Evolutionary conservation across 1,284 basidiomycete species (phyloP).

Genomic region (Stereum hirsutum): DNA sequence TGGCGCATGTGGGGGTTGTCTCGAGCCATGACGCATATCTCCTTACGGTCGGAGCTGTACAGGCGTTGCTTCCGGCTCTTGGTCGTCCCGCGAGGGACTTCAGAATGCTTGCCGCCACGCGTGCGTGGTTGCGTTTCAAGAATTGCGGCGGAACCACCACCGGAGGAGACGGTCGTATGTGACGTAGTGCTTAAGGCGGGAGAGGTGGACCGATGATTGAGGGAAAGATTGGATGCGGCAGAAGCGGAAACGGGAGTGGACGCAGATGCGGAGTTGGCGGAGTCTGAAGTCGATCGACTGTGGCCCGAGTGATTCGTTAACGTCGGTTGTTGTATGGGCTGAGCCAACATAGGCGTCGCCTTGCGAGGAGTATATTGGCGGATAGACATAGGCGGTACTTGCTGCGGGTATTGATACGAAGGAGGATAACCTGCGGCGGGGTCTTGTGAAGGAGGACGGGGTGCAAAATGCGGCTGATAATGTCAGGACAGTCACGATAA

Average conservation of each 20-base stretch:
- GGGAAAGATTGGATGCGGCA: constrained; percentile 14
- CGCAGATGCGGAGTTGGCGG: no score
- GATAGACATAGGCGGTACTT: constrained; percentile 19
- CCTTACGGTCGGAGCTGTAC: constrained; percentile 63
- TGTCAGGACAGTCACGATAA: constrained; percentile 11
- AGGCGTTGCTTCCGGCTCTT: constrained; percentile 67
- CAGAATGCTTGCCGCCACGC: constrained; percentile 6
- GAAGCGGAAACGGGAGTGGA: no score
- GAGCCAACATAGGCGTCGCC: background rate
- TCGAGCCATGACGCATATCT: constrained; percentile 65
- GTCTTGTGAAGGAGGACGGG: constrained; percentile 34
- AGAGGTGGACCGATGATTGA: constrained; percentile 44
- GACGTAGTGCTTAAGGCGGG: constrained; percentile 52
- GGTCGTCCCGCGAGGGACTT: constrained; percentile 18
- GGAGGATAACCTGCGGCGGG: constrained; percentile 11
- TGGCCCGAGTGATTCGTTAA: constrained; percentile 22
- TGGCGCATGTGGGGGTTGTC: constrained; percentile 61
- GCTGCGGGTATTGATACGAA: constrained; percentile 16
- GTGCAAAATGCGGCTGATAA: constrained; percentile 4
- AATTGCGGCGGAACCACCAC: constrained; percentile 20
- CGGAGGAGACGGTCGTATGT: constrained; percentile 34
- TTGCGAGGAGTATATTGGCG: constrained; percentile 11
- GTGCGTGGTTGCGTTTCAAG: constrained; percentile 16
- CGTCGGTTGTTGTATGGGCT: constrained; percentile 3
- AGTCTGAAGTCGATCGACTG: constrained; percentile 32